These are phyloP conservation scores for Boehmeria nivea DNA, from an alignment of 306 rosid genomes.

Conservation along the genomic window DNA sequence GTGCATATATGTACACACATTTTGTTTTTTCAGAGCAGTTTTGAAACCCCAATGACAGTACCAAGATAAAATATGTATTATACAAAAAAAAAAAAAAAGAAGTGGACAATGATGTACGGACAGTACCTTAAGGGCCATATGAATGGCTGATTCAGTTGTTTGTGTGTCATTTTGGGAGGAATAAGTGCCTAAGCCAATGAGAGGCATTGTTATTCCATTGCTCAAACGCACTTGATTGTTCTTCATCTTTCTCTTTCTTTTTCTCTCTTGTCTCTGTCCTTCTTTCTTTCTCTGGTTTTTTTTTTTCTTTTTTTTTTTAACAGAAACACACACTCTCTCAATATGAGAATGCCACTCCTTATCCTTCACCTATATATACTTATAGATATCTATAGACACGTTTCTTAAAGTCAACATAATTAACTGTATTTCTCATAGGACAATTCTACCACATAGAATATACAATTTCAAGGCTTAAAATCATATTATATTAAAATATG, in stretches of 20 bases:
- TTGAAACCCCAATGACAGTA: too few relatives aligned
- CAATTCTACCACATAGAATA: conserved; percentile 22
- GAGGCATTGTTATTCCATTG: conserved; percentile 72
- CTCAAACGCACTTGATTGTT: conserved; percentile 56
- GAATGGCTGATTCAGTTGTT: conserved; percentile 57
- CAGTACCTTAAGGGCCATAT: conserved; percentile 72
- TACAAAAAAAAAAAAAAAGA: too few relatives aligned
- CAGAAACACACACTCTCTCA: conserved; percentile 8
- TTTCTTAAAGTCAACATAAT: conserved; percentile 27
- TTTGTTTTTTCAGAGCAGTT: too few relatives aligned
- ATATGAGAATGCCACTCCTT: conserved; percentile 21
- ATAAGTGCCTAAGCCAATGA: conserved; percentile 79
- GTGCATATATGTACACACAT: neutral
- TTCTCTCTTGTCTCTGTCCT: neutral
- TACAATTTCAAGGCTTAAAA: neutral
- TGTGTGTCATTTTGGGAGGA: conserved; percentile 55
- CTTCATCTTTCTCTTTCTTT: conserved; percentile 33
- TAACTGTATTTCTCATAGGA: conserved; percentile 18
- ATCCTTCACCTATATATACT: conserved; percentile 35
- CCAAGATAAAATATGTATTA: too few relatives aligned
- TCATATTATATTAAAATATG: neutral
- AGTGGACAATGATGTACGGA: neutral
- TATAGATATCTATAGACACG: neutral
- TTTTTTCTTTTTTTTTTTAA: conserved; percentile 16
- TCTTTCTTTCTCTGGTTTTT: conserved; percentile 14